Percentiles rank a stretch among this genome's conserved stretches.
phyloP scores from a whole-genome alignment of 2,329 filamentous ascomycete species.

The Fusarium sp. region DNA sequence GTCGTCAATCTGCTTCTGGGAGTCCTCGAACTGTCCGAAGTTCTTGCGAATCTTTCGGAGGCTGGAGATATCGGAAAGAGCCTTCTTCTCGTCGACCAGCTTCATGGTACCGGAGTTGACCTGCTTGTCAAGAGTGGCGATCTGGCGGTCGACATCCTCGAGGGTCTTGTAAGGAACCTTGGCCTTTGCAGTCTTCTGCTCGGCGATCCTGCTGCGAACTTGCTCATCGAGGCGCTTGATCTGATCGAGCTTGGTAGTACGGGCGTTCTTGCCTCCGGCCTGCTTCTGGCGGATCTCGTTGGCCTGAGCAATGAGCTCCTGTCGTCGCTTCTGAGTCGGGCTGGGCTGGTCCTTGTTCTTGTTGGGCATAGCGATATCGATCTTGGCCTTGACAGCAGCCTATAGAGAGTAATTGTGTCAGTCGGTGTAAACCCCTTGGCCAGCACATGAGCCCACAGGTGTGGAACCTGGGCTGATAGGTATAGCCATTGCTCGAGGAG shows the following conservation, averaged over 20 bases:
- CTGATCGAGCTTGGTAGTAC: slow-evolving; percentile 84
- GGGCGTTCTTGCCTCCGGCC: slow-evolving; percentile 85
- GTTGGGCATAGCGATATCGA: slow-evolving; percentile 83
- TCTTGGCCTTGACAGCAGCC: slow-evolving; percentile 89
- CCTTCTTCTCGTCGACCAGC: slow-evolving; percentile 97
- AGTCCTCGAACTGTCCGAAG: slow-evolving; percentile 85
- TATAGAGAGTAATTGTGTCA: slow-evolving; percentile 55
- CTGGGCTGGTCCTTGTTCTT: slow-evolving; percentile 83
- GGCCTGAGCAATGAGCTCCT: slow-evolving; percentile 86
- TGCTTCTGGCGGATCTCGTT: slow-evolving; percentile 89
- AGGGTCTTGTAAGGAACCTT: slow-evolving; percentile 87
- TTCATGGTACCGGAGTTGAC: slow-evolving; percentile 93
- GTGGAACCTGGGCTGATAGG: slow-evolving; percentile 29
- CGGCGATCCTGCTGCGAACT: slow-evolving; percentile 84
- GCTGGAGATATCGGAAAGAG: slow-evolving; percentile 82
- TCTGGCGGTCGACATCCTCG: slow-evolving; percentile 89
- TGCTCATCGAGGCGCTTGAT: slow-evolving; percentile 93
- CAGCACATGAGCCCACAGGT: slow-evolving; percentile 33
- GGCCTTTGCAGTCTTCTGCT: slow-evolving; percentile 87
- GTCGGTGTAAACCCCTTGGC: slow-evolving; percentile 21
- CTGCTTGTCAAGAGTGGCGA: slow-evolving; percentile 82
- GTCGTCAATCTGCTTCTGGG: slow-evolving; percentile 90
- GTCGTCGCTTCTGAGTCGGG: slow-evolving; percentile 83
- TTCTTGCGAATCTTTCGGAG: slow-evolving; percentile 92
- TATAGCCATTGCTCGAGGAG: slow-evolving; percentile 8